phyloP scores from a whole-genome alignment of 345 rosid genomes.

The Aurinia saxatilis region DNA sequence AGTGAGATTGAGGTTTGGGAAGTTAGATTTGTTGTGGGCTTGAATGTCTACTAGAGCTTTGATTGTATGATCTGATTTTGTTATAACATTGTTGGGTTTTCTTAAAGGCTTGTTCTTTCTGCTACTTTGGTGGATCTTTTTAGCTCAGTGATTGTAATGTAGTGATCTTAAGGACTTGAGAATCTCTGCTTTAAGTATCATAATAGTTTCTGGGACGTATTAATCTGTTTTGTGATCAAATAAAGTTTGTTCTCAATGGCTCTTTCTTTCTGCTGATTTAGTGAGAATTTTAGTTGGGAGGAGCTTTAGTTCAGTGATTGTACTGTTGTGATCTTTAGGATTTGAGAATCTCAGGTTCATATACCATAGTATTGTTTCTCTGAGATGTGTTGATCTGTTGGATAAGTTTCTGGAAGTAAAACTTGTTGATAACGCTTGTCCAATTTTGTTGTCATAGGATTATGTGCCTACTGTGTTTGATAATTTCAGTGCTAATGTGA shows the following conservation, averaged over 20 bases:
- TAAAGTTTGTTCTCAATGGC: not conserved
- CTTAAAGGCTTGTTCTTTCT: slow-evolving; percentile 8
- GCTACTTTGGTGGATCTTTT: not conserved
- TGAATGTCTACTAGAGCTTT: not conserved
- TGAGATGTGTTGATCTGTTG: not conserved
- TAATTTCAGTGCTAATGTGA: slow-evolving; percentile 81
- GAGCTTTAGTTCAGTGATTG: not conserved
- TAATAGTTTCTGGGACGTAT: not conserved
- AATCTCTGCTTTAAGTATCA: not conserved
- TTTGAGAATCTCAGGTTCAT: too few relatives aligned
- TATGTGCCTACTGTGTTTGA: slow-evolving; percentile 86
- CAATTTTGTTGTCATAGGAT: slow-evolving; percentile 38
- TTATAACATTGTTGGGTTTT: not conserved
- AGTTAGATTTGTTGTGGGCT: not conserved
- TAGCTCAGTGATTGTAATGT: not conserved
- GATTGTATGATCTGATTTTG: not conserved
- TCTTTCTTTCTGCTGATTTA: not conserved
- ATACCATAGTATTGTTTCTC: too few relatives aligned
- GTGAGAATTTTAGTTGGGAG: not conserved
- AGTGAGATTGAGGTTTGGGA: too few relatives aligned
- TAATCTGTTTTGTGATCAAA: not conserved
- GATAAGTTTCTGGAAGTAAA: too few relatives aligned
- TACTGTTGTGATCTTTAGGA: not conserved
- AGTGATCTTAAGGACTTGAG: not conserved
- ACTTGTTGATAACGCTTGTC: not conserved